Conservation (phyloP, 345 rosid species). For the Rhizophora mangle region DNA sequence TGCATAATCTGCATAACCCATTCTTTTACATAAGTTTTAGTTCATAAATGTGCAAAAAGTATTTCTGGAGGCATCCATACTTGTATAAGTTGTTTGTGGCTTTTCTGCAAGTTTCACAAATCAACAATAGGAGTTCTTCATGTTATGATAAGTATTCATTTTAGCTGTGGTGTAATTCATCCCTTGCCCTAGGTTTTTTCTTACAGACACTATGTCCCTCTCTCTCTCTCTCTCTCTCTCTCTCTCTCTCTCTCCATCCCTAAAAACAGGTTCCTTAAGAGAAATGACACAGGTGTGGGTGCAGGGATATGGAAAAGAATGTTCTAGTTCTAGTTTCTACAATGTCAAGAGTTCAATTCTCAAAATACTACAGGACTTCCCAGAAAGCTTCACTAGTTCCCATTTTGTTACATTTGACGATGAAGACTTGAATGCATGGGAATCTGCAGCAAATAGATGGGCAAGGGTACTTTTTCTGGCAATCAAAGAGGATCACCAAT, state of each 20-base stretch:
- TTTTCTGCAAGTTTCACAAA: no score
- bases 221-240: background rate
- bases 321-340: slow-evolving; percentile 18
- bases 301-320: slow-evolving; percentile 33
- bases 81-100: no score
- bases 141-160: no score
- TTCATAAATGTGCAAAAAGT: background rate
- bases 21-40: background rate
- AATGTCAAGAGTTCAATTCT: slow-evolving; percentile 37
- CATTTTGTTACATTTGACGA: slow-evolving; percentile 50
- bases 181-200: background rate
- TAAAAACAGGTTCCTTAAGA: slow-evolving; percentile 46
- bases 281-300: slow-evolving; percentile 63
- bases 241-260: background rate
- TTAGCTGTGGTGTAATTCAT: background rate
- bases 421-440: slow-evolving; percentile 89
- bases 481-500: slow-evolving; percentile 42
- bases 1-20: background rate
- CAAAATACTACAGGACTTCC: slow-evolving; percentile 56
- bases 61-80: no score
- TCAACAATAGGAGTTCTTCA: no score
- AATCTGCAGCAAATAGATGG: slow-evolving; percentile 79
- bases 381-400: slow-evolving; percentile 41
- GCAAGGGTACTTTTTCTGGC: slow-evolving; percentile 62
- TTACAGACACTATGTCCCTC: background rate